These are phyloP conservation scores for Cardiospermum halicacabum DNA, from an alignment of 345 rosid species.

Conservation along the genomic window DNA sequence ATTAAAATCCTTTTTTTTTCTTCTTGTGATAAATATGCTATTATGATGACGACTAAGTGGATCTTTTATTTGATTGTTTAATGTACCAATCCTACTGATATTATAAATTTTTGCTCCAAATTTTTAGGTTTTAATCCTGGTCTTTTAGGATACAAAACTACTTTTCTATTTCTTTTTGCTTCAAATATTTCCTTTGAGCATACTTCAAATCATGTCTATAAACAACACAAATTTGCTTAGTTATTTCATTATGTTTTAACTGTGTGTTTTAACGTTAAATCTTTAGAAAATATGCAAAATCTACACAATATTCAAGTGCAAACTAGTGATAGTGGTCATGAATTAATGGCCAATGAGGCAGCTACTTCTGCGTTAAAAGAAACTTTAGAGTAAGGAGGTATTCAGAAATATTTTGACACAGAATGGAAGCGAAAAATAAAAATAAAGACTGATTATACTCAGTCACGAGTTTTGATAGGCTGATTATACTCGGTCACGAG, in stretches of 20 bases:
- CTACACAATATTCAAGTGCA: background rate
- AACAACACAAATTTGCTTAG: background rate
- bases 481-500: no score
- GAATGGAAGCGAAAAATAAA: no score
- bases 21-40: background rate
- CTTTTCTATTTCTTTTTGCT: background rate
- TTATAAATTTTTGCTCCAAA: conserved; percentile 16
- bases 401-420: background rate
- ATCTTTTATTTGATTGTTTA: background rate
- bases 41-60: background rate
- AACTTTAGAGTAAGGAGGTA: background rate
- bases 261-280: no score
- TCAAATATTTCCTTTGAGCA: background rate
- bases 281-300: background rate
- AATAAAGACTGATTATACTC: no score
- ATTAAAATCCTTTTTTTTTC: background rate
- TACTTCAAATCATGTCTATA: background rate
- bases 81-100: conserved; percentile 6
- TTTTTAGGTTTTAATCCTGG: conserved; percentile 3
- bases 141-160: background rate
- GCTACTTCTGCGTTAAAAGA: background rate
- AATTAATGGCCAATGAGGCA: no score
- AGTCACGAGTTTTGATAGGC: no score
- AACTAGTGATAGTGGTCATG: background rate
- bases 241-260: no score